Evolutionary conservation across 2,329 filamentous ascomycete genomes (phyloP).

Genomic region (Stromatinia cepivora): DNA sequence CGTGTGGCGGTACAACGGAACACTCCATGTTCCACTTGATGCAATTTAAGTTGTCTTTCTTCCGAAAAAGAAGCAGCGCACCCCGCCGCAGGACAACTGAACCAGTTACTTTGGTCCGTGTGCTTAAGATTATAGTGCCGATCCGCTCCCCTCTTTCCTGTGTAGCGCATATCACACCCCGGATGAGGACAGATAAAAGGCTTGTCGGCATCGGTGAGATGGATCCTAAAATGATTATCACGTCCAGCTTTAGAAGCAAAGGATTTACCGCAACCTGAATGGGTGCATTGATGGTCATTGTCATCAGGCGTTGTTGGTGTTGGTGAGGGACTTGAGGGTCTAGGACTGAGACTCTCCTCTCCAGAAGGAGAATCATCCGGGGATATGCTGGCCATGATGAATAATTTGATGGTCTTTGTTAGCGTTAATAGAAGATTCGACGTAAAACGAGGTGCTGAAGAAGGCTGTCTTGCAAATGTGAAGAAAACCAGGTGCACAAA

Average conservation of each 20-base stretch:
- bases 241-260: not conserved
- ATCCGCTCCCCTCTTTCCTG: not conserved
- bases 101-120: not conserved
- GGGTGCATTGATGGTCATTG: not conserved
- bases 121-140: not conserved
- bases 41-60: not conserved
- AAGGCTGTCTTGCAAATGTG: not conserved
- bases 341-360: too few species aligned
- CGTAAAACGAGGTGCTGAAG: not conserved
- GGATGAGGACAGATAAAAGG: not conserved
- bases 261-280: not conserved
- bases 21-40: not conserved
- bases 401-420: not conserved
- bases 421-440: not conserved
- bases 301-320: not conserved
- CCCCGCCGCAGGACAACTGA: not conserved
- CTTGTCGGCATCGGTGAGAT: not conserved
- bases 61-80: not conserved
- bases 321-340: not conserved
- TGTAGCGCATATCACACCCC: not conserved
- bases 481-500: not conserved
- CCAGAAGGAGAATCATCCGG: not conserved
- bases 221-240: not conserved
- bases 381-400: not conserved
- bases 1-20: not conserved